Evolutionary conservation across 306 rosid species (phyloP).

Genomic region (Pachyrhizus erosus): DNA sequence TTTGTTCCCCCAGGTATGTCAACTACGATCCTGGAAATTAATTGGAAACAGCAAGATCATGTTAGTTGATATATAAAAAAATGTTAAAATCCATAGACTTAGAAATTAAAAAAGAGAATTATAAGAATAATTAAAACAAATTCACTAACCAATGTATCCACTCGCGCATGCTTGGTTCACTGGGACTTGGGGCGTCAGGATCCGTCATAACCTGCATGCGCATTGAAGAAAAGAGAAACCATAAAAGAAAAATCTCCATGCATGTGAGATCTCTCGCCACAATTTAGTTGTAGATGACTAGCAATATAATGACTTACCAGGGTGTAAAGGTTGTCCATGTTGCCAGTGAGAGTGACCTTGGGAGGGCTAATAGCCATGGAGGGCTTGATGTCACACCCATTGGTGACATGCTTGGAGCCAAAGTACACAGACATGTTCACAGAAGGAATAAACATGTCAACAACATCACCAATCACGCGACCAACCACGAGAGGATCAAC

Average conservation of each 20-base stretch:
- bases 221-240: neutral
- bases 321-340: constrained; percentile 68
- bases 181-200: constrained; percentile 96
- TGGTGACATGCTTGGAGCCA: constrained; percentile 78
- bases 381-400: constrained; percentile 89
- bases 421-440: constrained; percentile 75
- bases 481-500: constrained; percentile 91
- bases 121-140: neutral
- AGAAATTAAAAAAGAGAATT: neutral
- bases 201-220: constrained; percentile 85
- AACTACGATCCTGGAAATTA: constrained; percentile 63
- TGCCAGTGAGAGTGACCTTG: constrained; percentile 60
- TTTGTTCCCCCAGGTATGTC: constrained; percentile 87
- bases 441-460: constrained; percentile 80
- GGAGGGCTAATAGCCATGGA: constrained; percentile 70
- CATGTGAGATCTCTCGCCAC: no score
- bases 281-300: no score
- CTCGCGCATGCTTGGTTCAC: constrained; percentile 91
- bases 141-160: constrained; percentile 76
- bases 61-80: neutral
- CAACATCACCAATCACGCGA: constrained; percentile 84
- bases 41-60: neutral
- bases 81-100: neutral
- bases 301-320: constrained; percentile 53
- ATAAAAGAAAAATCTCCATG: no score